These are phyloP conservation scores for Backusella tarrabulga DNA, from an alignment of 192 early-diverging fungal species.

Conservation along the genomic window DNA sequence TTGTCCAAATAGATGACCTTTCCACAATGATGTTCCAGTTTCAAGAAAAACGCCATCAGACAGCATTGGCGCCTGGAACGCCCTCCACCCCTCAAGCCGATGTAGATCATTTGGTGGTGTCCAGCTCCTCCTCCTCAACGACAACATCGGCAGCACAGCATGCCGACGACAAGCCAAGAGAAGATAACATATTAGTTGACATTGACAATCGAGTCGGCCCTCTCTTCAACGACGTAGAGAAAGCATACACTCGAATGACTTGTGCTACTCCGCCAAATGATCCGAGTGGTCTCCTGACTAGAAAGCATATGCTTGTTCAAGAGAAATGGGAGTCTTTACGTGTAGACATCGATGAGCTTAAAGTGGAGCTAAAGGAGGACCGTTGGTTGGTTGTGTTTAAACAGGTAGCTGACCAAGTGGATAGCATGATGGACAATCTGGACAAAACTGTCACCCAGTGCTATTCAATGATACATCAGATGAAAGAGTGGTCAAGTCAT, in stretches of 20 bases:
- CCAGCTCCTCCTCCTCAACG: neutral
- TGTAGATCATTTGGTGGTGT: neutral
- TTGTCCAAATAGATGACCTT: slow-evolving; percentile 42
- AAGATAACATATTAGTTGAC: slow-evolving; percentile 36
- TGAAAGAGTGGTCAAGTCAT: neutral
- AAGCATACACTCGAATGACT: slow-evolving; percentile 38
- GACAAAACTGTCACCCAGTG: slow-evolving; percentile 54
- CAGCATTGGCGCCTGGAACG: neutral
- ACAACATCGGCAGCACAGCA: neutral
- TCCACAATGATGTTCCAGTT: slow-evolving; percentile 44
- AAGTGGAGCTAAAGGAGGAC: slow-evolving; percentile 58
- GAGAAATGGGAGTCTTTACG: slow-evolving; percentile 52
- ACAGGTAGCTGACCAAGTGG: slow-evolving; percentile 51
- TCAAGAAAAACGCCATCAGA: slow-evolving; percentile 38
- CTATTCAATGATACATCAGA: slow-evolving; percentile 13
- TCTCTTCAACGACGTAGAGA: slow-evolving; percentile 47
- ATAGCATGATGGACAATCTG: slow-evolving; percentile 55
- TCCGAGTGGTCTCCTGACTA: slow-evolving; percentile 25
- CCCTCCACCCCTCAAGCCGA: neutral
- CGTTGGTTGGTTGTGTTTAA: slow-evolving; percentile 54
- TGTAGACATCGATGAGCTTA: slow-evolving; percentile 52
- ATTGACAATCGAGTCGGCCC: slow-evolving; percentile 53
- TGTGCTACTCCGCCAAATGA: slow-evolving; percentile 30
- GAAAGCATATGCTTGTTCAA: slow-evolving; percentile 36
- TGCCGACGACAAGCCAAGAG: slow-evolving; percentile 9